A percentile compares a stretch with the other conserved stretches of the same genome.
Evolutionary conservation across 2,329 filamentous ascomycete species (phyloP).

Genomic region (Sporothrix schenckii): DNA sequence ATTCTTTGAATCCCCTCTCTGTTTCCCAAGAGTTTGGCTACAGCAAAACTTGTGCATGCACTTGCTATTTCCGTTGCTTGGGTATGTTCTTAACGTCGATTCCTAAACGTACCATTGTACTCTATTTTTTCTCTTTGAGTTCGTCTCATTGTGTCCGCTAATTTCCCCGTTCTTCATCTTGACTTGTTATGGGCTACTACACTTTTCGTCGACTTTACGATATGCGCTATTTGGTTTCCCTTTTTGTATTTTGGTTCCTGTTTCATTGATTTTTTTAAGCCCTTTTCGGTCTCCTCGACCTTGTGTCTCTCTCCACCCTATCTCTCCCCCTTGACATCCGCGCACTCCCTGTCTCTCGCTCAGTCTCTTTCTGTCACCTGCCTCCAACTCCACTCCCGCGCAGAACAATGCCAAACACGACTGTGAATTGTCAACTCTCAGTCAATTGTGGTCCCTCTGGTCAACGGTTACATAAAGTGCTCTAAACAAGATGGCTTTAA

Average conservation of each 20-base stretch:
- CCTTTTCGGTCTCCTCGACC: neutral
- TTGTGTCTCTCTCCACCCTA: neutral
- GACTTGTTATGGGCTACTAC: slow-evolving; percentile 17
- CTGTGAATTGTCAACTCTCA: neutral
- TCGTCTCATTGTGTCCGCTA: neutral
- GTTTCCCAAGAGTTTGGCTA: neutral
- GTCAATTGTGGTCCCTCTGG: neutral
- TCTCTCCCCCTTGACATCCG: slow-evolving; percentile 15
- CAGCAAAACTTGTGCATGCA: slow-evolving; percentile 5
- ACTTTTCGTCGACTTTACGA: slow-evolving; percentile 10
- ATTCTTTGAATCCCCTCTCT: neutral
- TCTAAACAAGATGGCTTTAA: neutral
- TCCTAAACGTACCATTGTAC: neutral
- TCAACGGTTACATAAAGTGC: neutral
- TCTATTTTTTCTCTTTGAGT: neutral
- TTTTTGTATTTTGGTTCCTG: neutral
- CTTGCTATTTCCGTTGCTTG: neutral
- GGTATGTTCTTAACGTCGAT: neutral
- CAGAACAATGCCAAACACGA: slow-evolving; percentile 6
- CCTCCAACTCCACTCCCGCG: slow-evolving; percentile 19
- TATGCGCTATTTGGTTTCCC: neutral
- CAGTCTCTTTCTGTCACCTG: neutral
- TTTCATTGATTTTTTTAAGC: neutral
- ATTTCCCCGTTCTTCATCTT: slow-evolving; percentile 11
- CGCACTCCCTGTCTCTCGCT: slow-evolving; percentile 8